phyloP scores from a whole-genome alignment of 768 basidiomycete species.

The Termitomyces sp. region DNA sequence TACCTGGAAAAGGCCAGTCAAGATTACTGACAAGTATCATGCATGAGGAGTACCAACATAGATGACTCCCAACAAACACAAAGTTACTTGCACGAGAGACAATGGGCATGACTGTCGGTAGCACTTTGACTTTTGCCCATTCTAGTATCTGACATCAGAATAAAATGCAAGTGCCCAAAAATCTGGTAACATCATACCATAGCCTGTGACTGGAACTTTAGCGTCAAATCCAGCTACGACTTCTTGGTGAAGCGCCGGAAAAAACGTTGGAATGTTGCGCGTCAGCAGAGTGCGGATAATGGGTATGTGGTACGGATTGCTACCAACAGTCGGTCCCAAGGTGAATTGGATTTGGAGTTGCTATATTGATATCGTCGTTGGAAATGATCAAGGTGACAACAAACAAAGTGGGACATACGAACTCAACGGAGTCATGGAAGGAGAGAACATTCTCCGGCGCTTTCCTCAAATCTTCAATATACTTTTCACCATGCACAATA shows the following conservation, averaged over 20 bases:
- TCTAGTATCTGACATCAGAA: slow-evolving; percentile 6
- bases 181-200: neutral
- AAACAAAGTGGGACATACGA: neutral
- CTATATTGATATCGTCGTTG: too few relatives aligned
- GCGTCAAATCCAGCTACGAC: neutral
- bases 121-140: slow-evolving; percentile 19
- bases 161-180: neutral
- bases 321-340: neutral
- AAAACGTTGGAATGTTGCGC: neutral
- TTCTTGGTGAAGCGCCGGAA: neutral
- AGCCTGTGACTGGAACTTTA: neutral
- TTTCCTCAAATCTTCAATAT: slow-evolving; percentile 21
- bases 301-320: neutral
- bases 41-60: slow-evolving; percentile 19
- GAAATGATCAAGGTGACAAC: too few relatives aligned
- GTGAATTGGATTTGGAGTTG: neutral
- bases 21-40: neutral
- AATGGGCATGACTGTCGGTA: slow-evolving; percentile 19
- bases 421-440: neutral
- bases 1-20: slow-evolving; percentile 18
- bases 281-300: neutral
- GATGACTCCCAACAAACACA: slow-evolving; percentile 27
- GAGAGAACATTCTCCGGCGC: neutral
- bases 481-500: slow-evolving; percentile 25
- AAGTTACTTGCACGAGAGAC: slow-evolving; percentile 29